Evolutionary conservation across 2,329 filamentous ascomycete species (phyloP).

Genomic region (Biscogniauxia sp.): DNA sequence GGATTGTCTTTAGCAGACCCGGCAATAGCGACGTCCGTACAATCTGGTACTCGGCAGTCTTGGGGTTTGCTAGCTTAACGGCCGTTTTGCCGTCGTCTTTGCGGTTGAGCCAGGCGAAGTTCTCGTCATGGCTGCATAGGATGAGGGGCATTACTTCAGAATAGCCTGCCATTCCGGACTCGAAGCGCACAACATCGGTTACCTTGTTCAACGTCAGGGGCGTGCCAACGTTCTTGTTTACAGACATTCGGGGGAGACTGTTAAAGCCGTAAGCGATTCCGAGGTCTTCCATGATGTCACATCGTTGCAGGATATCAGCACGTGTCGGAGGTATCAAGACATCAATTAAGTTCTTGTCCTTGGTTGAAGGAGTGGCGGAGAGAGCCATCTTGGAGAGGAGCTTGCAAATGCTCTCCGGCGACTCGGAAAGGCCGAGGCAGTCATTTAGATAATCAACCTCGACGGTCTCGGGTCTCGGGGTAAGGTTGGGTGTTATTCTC

Average conservation of each 20-base stretch:
- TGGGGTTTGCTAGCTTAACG: constrained; percentile 73
- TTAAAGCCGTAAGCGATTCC: constrained; percentile 98
- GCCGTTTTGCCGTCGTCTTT: constrained; percentile 70
- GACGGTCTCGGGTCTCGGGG: constrained; percentile 73
- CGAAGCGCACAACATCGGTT: constrained; percentile 81
- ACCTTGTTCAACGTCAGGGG: constrained; percentile 93
- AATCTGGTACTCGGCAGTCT: constrained; percentile 77
- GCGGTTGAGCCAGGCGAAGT: constrained; percentile 88
- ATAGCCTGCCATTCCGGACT: constrained; percentile 94
- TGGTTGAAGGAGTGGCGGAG: constrained; percentile 70
- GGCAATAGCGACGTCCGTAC: constrained; percentile 73
- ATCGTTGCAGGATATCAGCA: constrained; percentile 92
- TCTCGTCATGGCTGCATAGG: constrained; percentile 96
- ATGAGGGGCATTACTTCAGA: constrained; percentile 94
- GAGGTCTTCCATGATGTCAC: constrained; percentile 98
- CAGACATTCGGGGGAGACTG: constrained; percentile 82
- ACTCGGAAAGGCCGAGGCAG: constrained; percentile 79
- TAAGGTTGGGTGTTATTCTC: constrained; percentile 76
- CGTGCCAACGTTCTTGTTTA: constrained; percentile 82
- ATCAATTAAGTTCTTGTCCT: constrained; percentile 69
- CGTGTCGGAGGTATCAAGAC: constrained; percentile 84
- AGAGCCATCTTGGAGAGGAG: constrained; percentile 89
- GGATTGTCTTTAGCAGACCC: constrained; percentile 73
- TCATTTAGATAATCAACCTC: constrained; percentile 92
- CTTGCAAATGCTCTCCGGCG: constrained; percentile 71